These are phyloP conservation scores for Eucalyptus erythrocorys DNA, from an alignment of 345 rosid species.

Conservation along the genomic window DNA sequence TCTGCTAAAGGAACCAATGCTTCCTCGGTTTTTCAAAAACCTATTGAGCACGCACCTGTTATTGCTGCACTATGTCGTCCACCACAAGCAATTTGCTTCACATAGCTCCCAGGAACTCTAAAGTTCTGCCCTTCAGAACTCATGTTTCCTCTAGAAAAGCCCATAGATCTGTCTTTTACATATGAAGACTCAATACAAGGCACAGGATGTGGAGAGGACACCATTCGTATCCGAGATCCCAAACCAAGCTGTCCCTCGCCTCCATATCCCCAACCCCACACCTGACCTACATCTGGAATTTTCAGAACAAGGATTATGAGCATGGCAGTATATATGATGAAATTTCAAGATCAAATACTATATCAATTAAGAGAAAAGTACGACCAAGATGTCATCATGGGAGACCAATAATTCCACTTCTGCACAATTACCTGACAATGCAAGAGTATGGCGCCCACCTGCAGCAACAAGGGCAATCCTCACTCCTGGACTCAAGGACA, in stretches of 20 bases:
- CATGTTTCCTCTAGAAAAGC: constrained; percentile 38
- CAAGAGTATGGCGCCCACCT: constrained; percentile 95
- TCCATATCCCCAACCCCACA: constrained; percentile 99
- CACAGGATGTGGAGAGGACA: constrained; percentile 90
- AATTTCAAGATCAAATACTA: not conserved
- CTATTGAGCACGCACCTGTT: constrained; percentile 39
- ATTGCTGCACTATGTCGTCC: constrained; percentile 95
- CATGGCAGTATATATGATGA: not conserved
- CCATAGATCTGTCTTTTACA: constrained; percentile 37
- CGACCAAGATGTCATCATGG: not conserved
- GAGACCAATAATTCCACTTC: not conserved
- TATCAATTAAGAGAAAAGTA: not conserved
- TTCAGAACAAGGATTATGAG: constrained; percentile 23
- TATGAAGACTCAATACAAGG: constrained; percentile 60
- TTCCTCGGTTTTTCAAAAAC: not conserved
- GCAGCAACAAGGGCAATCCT: constrained; percentile 77
- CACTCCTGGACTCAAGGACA: constrained; percentile 79
- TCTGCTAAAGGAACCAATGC: not conserved
- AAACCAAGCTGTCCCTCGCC: constrained; percentile 99
- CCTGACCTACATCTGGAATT: constrained; percentile 90
- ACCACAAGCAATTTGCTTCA: constrained; percentile 85
- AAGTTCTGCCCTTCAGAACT: constrained; percentile 42
- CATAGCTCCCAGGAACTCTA: constrained; percentile 78
- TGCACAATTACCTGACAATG: constrained; percentile 62
- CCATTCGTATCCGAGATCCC: constrained; percentile 87